These are phyloP conservation scores for Peniophora sp. DNA, from an alignment of 1,284 basidiomycete species.

Conservation along the genomic window DNA sequence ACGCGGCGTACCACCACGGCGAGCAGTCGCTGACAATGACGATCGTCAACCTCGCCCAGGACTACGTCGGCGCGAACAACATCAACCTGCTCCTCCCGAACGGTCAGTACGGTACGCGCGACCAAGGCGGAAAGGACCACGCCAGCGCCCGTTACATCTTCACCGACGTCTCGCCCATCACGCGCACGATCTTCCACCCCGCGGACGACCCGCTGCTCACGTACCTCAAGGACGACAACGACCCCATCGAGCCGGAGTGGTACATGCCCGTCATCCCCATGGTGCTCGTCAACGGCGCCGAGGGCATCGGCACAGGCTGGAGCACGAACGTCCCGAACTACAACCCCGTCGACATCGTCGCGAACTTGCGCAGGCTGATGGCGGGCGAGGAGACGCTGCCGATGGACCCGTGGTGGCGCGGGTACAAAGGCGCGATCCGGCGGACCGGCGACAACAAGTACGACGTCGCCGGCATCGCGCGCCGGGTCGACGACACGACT, in stretches of 20 bases:
- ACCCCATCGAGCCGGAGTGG: conserved; percentile 88
- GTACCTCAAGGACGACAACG: conserved; percentile 84
- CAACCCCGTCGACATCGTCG: conserved; percentile 88
- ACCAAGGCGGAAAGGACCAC: conserved; percentile 88
- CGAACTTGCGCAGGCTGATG: conserved; percentile 86
- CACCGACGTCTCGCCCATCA: conserved; percentile 76
- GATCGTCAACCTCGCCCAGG: conserved; percentile 92
- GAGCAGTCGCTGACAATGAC: conserved; percentile 83
- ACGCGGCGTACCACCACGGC: conserved; percentile 96
- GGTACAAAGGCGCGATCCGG: conserved; percentile 87
- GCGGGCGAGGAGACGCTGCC: conserved; percentile 74
- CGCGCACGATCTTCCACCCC: conserved; percentile 76
- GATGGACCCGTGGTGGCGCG: conserved; percentile 97
- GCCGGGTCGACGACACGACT: conserved; percentile 80
- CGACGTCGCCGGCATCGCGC: conserved; percentile 72
- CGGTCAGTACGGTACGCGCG: conserved; percentile 96
- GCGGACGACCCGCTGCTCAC: conserved; percentile 83
- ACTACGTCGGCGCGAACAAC: conserved; percentile 96
- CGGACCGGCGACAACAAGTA: conserved; percentile 79
- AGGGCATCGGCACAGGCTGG: conserved; percentile 99
- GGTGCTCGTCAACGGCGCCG: conserved; percentile 89
- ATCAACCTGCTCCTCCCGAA: conserved; percentile 85
- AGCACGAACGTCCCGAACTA: conserved; percentile 91
- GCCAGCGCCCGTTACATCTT: conserved; percentile 97
- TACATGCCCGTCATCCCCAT: conserved; percentile 90